Conservation (phyloP, 2,329 filamentous ascomycete species). For the Talaromyces marneffei region DNA sequence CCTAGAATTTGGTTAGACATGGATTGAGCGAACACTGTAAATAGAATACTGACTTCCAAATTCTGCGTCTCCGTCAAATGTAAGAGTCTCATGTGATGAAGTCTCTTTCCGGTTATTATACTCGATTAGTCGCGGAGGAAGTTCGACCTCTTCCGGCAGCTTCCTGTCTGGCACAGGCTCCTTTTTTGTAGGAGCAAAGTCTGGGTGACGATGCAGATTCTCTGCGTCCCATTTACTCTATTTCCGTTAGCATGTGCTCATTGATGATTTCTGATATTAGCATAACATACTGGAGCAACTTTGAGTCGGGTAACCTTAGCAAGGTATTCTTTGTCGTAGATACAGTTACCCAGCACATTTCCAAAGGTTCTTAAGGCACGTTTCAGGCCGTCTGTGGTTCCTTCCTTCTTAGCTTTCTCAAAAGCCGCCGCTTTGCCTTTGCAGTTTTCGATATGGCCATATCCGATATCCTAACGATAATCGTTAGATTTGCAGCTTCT, state of each 20-base stretch:
- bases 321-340: conserved; percentile 95
- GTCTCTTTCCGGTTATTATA: conserved; percentile 25
- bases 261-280: neutral
- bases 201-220: conserved; percentile 74
- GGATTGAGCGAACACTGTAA: neutral
- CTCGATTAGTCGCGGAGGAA: conserved; percentile 30
- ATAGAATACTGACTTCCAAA: conserved; percentile 35
- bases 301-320: conserved; percentile 87
- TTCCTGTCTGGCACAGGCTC: conserved; percentile 39
- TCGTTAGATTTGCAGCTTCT: neutral
- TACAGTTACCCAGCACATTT: conserved; percentile 94
- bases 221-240: conserved; percentile 67
- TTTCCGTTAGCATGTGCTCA: neutral
- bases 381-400: conserved; percentile 89
- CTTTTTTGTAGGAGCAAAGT: conserved; percentile 60
- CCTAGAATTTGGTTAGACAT: conserved; percentile 23
- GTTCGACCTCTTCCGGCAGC: conserved; percentile 43
- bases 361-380: conserved; percentile 85
- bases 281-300: conserved; percentile 55
- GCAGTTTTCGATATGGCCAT: conserved; percentile 93
- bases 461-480: conserved; percentile 68
- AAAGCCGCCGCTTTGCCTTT: conserved; percentile 93
- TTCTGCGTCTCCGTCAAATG: conserved; percentile 38
- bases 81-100: conserved; percentile 21
- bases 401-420: conserved; percentile 98